Conservation (phyloP, 164 flowering plant species). For the Vitis vinifera region ASM3070453v1 NC_081820.1:106001-106500, state of each 20-base stretch:
- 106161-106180: conserved; percentile 24
- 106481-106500: conserved; percentile 21
- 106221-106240: conserved; percentile 30
- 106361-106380: conserved; percentile 26
- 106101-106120: conserved; percentile 20
- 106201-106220: conserved; percentile 39
- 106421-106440: conserved; percentile 23
- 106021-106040: conserved; percentile 23
- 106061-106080: conserved; percentile 28
- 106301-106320: conserved; percentile 20
- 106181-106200: conserved; percentile 28
- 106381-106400: conserved; percentile 29
- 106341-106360: conserved; percentile 20
- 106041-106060: conserved; percentile 9
- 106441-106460: conserved; percentile 35
- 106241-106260: conserved; percentile 17
- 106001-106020: conserved; percentile 23
- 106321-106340: conserved; percentile 19
- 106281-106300: conserved; percentile 21
- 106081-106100: conserved; percentile 31
- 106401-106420: conserved; percentile 26
- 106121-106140: conserved; percentile 31
- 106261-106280: conserved; percentile 24
- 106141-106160: conserved; percentile 24
- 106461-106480: conserved; percentile 28